Base-by-base conservation (phyloP, 352 stramenopile species). In the Phytopythium cucurbitacearum region DNA sequence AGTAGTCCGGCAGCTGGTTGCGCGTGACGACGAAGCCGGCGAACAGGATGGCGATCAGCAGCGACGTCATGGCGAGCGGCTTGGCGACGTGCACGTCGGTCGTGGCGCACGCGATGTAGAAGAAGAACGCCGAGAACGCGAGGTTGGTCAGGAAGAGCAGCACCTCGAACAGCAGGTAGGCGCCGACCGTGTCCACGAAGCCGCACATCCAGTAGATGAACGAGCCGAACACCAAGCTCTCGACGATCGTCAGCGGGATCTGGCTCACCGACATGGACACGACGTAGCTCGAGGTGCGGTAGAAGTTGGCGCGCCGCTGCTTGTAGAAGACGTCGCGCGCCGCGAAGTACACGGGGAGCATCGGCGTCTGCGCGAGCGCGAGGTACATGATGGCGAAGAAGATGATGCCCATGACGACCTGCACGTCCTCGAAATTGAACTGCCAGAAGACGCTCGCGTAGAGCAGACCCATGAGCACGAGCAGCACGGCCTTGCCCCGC, bases 321-420 rank as follows among this genome's bases (percentile, higher is more conserved):
- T 76, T 73, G 59, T 76, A 76, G 39, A 74, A 76, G 34, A 77
- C 59, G 7, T 62, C 60, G 13, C 68, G 63, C 13, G 62, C 58
- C 10, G 61, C 54, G 16, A 75, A 66, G 28, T 64, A 64, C 8
- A 73, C 58, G 0, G 66, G 60, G 3, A 78, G 47, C 53, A 72
- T 67, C 6, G 69, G 63, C 11, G 59, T 65, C 40, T 65, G 59
- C 7, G 81, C 69, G 11, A 95, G 54, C 32, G 71, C 69, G 12
- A 87, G 62, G 55, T 83, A 92, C 50, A 95, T 76, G 48, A 89
- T 60, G 13, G 62, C 69, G 46, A 81, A 73, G 60, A 94, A 95
- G 11, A 95, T 65, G 50, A 93, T 75, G 16, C 82, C 81, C 56
- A 90, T 72, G 5, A 89, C 62, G 10, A 73, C 46, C 38, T 78